Base-by-base conservation (phyloP, 179 eudicot species). In the Spinacia oleracea region DNA sequence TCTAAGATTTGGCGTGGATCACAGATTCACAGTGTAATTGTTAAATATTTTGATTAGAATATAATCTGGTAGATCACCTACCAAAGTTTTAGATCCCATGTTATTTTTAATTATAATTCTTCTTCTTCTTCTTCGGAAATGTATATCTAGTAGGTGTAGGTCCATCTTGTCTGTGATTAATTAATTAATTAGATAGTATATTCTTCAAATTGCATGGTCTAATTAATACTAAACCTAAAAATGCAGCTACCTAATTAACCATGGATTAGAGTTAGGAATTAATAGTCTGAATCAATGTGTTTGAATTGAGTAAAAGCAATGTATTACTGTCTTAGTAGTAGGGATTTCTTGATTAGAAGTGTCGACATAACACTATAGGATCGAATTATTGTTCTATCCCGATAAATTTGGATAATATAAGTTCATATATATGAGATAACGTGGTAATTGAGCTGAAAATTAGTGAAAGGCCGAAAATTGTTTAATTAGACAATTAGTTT, bases 31-130 rank as follows among this genome's bases (percentile, higher is more conserved):
- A 29, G 6, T 62, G 16, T 9, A 62, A 62, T 29, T 62, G 20
- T 62, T 62, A 29, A 29, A 10, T 29, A 29, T 1, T 1, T 27
- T 29, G 38, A 10, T 62, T 31, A 62, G 35, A 62, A n/a, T n/a
- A n/a, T n/a, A n/a, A 53, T 25, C 31, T 60, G 74, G 58, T 70
- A 70, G 74, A 70, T 70, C 12, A 70, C 74, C 74, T 70, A 48
- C 53, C 58, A 12, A 38, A 15, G 38, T 40, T 45, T 70, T 50
- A 14, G 42, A 53, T 48, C 68, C n/a, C 21, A 46, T 29, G 18
- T 34, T 66, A 15, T 48, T 59, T 62, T 20, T 16, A 20, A 66
- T 35, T 66, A 66, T 27, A 60, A 45, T 45, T 45, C 12, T 10
- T n/a, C n/a, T 35, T 66, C 34, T 27, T 27, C 40, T 38, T 35